Conservation (phyloP, 108 stramenopile genomes). For the Cyclotella sp. region DNA sequence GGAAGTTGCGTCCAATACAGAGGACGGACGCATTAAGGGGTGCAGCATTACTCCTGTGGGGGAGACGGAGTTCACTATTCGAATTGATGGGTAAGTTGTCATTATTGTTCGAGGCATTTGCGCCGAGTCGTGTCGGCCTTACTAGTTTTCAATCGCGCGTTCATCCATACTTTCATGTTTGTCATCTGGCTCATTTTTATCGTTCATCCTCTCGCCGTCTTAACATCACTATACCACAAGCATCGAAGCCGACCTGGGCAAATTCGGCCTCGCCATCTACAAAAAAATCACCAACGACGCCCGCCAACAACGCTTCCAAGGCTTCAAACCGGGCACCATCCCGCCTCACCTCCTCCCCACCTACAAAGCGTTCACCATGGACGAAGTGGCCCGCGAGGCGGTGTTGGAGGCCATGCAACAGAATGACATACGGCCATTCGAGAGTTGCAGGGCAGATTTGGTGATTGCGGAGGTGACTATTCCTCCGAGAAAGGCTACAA, state of each 20-base stretch:
- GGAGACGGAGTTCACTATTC: slow-evolving; percentile 72
- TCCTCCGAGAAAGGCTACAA: slow-evolving; percentile 57
- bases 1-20: slow-evolving; percentile 60
- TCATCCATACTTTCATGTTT: neutral
- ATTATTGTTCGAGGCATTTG: neutral
- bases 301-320: slow-evolving; percentile 77
- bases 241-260: slow-evolving; percentile 78
- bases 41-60: slow-evolving; percentile 59
- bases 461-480: slow-evolving; percentile 59
- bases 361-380: slow-evolving; percentile 84
- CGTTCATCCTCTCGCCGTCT: neutral
- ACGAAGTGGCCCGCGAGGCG: slow-evolving; percentile 82
- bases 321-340: slow-evolving; percentile 85
- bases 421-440: slow-evolving; percentile 84
- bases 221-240: slow-evolving; percentile 6
- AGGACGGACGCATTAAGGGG: slow-evolving; percentile 65
- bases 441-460: slow-evolving; percentile 63
- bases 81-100: slow-evolving; percentile 69
- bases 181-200: slow-evolving; percentile 1
- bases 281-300: slow-evolving; percentile 76
- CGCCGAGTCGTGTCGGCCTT: no score
- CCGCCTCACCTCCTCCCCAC: slow-evolving; percentile 81
- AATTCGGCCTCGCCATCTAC: slow-evolving; percentile 77
- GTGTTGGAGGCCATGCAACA: slow-evolving; percentile 86
- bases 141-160: no score